Evolutionary conservation across 768 basidiomycete species (phyloP).

Genomic region (Kondoa malvinella): DNA sequence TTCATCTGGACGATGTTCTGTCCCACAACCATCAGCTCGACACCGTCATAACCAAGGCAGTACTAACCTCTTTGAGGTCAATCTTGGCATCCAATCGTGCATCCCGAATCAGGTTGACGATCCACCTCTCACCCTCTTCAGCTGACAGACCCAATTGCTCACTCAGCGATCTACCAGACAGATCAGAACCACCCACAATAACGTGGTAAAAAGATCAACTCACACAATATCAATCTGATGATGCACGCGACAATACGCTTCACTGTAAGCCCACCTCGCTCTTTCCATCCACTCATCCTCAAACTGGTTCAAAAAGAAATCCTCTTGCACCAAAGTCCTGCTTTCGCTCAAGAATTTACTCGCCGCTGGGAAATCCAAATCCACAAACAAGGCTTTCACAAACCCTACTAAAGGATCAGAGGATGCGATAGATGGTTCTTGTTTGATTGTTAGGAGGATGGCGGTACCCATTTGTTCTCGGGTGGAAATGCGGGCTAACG

Average conservation of each 20-base stretch:
- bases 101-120: constrained; percentile 95
- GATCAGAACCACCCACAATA: not conserved
- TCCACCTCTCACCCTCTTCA: constrained; percentile 98
- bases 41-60: not conserved
- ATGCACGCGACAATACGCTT: constrained; percentile 95
- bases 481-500: constrained; percentile 16
- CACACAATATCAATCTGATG: constrained; percentile 41
- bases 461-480: constrained; percentile 34
- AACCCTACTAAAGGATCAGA: constrained; percentile 83
- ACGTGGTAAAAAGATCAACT: constrained; percentile 15
- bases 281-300: constrained; percentile 92
- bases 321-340: constrained; percentile 56
- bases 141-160: constrained; percentile 79
- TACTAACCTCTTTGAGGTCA: constrained; percentile 69
- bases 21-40: not conserved
- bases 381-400: constrained; percentile 79
- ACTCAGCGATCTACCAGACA: constrained; percentile 55
- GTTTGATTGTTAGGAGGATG: constrained; percentile 76
- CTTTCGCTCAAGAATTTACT: constrained; percentile 52
- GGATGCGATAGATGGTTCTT: constrained; percentile 91
- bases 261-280: constrained; percentile 84
- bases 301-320: constrained; percentile 85
- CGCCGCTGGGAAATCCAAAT: constrained; percentile 92
- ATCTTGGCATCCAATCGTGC: constrained; percentile 97
- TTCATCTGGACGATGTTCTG: constrained; percentile 95